phyloP scores from a whole-genome alignment of 1,284 basidiomycete genomes.

The Erythrobasidium hasegawianum region DNA sequence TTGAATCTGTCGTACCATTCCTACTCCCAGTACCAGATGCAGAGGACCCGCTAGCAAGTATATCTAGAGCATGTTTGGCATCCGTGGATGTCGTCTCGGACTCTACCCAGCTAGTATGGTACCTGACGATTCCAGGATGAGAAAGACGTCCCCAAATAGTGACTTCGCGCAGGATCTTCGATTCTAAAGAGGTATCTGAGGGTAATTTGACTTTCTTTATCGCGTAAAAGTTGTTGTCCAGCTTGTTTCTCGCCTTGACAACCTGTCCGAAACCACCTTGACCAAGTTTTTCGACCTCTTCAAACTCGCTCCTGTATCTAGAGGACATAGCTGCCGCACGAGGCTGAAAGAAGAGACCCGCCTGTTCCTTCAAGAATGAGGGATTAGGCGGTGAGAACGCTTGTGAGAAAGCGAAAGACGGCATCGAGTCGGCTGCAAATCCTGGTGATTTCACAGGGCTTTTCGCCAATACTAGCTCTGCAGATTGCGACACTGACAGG shows the following conservation, averaged over 20 bases:
- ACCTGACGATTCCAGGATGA: constrained; percentile 43
- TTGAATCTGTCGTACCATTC: constrained; percentile 19
- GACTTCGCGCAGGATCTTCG: constrained; percentile 44
- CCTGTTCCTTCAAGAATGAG: constrained; percentile 33
- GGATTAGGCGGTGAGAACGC: constrained; percentile 27
- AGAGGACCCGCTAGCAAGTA: constrained; percentile 15
- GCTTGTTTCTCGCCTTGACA: constrained; percentile 45
- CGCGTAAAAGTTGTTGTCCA: constrained; percentile 44
- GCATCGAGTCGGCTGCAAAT: constrained; percentile 12
- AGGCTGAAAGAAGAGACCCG: constrained; percentile 44
- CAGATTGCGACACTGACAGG: neutral
- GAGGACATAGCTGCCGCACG: constrained; percentile 29
- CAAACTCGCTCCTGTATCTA: constrained; percentile 43
- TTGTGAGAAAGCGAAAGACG: constrained; percentile 18
- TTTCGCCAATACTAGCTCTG: neutral
- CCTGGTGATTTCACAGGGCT: neutral
- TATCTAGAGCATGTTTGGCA: constrained; percentile 22
- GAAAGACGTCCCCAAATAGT: constrained; percentile 45
- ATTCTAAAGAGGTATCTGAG: constrained; percentile 39
- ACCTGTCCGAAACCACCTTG: constrained; percentile 46
- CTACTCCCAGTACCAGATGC: neutral
- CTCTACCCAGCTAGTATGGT: constrained; percentile 44
- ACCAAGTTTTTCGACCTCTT: constrained; percentile 45
- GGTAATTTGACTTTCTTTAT: constrained; percentile 46
- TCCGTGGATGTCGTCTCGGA: constrained; percentile 28